phyloP scores from a whole-genome alignment of 306 rosid species.

The Glycine tomentella region DNA sequence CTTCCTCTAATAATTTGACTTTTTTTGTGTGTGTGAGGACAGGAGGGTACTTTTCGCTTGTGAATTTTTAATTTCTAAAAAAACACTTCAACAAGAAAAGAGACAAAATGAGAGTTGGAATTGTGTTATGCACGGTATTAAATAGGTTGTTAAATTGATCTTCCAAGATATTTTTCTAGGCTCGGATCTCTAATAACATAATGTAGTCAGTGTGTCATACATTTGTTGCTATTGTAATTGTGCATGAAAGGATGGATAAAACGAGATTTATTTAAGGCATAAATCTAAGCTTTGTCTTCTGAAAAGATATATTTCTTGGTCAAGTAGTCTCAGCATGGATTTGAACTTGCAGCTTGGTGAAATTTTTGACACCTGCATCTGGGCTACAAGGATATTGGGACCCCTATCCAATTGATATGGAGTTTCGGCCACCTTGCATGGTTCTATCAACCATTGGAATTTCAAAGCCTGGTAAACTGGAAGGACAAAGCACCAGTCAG shows the following conservation, averaged over 20 bases:
- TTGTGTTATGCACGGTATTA: too few species aligned
- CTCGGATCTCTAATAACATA: background rate
- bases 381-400: conserved; percentile 98
- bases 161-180: background rate
- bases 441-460: conserved; percentile 93
- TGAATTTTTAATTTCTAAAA: background rate
- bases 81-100: background rate
- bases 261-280: background rate
- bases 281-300: background rate
- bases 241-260: conserved; percentile 1
- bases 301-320: conserved; percentile 22
- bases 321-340: conserved; percentile 38
- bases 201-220: conserved; percentile 1
- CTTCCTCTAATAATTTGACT: background rate
- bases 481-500: conserved; percentile 70
- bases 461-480: conserved; percentile 89
- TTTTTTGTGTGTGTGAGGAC: too few species aligned
- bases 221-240: background rate
- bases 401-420: conserved; percentile 98
- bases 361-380: conserved; percentile 86
- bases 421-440: conserved; percentile 95
- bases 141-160: background rate
- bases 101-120: too few species aligned
- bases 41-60: background rate
- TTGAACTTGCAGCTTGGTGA: conserved; percentile 79